Base-by-base conservation (phyloP, 2,329 filamentous ascomycete genomes). In the Sarocladium brachiariae region DNA sequence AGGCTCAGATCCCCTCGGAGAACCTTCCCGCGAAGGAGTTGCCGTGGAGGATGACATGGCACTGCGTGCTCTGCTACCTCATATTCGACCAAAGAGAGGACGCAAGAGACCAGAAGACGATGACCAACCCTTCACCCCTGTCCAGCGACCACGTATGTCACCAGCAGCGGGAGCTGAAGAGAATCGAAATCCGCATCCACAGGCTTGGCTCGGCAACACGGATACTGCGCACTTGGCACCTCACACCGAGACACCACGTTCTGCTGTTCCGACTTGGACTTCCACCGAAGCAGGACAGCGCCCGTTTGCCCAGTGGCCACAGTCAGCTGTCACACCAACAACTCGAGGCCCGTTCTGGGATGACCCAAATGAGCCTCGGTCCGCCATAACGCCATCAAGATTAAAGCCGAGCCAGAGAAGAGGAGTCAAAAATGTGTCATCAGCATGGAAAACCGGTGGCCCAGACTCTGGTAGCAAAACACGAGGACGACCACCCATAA, bases 11-110 rank as follows among this genome's bases (percentile, higher is more conserved):
- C 80, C 85, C 2, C 74, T 84, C 31, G 77, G 78, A 23, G 76
- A 83, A 34, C 74, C 78, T 27, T 80, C 81, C 14, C 81, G 91
- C 39, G 91, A 96, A 66, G 89, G 89, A 6, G 89, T 96, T 1
- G 78, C 84, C 1, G 70, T 89, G 2, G 89, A 95, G 63, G 91
- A 96, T 65, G 91, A 96, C 65, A 81, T 96, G 65, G 91, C 90
- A 2, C 74, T 96, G 46, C 78, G 90, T 54, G 89, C 90, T 2
- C 74, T 96, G 2, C 75, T 96, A 47, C 90, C 91, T 24, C 85
- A 93, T 52, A 87, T 79, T 58, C 78, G 75, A 55, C 85, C 73
- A 54, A 84, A 75, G 60, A 77, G 76, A 60, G 83, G 77, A 53
- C 76, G 74, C 30, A 78, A 84, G 61, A 80, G 83, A 58, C 77